phyloP scores from a whole-genome alignment of 495 filamentous ascomycete genomes.

The Symbiotaphrina buchneri region DNA sequence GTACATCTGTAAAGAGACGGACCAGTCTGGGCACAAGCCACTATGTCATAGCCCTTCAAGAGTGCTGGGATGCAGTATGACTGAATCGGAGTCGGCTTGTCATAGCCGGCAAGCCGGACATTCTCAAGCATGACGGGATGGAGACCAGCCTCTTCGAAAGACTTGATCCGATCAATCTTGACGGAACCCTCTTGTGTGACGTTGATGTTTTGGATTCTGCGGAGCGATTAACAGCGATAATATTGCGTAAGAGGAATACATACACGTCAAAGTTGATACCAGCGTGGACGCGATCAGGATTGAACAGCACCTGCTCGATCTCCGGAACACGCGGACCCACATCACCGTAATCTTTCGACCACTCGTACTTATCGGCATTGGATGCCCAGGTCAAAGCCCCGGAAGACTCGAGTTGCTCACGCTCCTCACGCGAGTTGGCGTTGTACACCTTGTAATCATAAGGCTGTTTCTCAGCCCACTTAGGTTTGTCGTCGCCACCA shows the following conservation, averaged over 20 bases:
- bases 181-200: constrained; percentile 34
- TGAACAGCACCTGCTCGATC: constrained; percentile 57
- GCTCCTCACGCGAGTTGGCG: constrained; percentile 1
- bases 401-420: constrained; percentile 1
- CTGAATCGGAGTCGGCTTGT: constrained; percentile 66
- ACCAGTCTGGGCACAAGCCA: constrained; percentile 88
- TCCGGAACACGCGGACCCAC: constrained; percentile 43
- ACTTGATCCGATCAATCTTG: constrained; percentile 26
- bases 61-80: constrained; percentile 62
- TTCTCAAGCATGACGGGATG: constrained; percentile 72
- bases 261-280: constrained; percentile 26
- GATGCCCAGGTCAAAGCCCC: constrained; percentile 24
- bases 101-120: constrained; percentile 40
- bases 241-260: constrained; percentile 6
- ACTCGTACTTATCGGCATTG: constrained; percentile 52
- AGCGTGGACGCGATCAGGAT: constrained; percentile 16
- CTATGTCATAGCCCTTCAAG: constrained; percentile 45
- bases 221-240: neutral
- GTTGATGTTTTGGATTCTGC: constrained; percentile 29
- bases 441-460: constrained; percentile 5
- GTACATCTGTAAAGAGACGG: constrained; percentile 10
- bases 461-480: constrained; percentile 2
- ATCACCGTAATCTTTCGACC: constrained; percentile 68
- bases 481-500: no score
- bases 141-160: constrained; percentile 58